Evolutionary conservation across 257 asterid genomes (phyloP), one percentile per base, ranked within the genome.

Genomic region (Jacaranda copaia): DNA sequence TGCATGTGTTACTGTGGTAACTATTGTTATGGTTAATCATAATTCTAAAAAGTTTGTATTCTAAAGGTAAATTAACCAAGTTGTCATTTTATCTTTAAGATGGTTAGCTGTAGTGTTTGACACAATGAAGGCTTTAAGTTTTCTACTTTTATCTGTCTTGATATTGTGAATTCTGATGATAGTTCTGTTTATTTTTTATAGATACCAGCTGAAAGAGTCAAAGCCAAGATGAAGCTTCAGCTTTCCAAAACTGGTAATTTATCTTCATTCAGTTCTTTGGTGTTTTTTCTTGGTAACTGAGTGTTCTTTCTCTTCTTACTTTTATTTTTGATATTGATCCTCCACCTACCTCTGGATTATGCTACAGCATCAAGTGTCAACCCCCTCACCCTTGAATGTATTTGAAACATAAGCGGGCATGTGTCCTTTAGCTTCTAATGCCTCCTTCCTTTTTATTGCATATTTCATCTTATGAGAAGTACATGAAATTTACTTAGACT

Each of bases 171-270:
- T 36, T 68, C 51, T 81, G 39, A 63, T 78, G 77, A 78, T 35
- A 46, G 53, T 68, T 36, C 16, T 84, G 61, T 62, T 80, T 76
- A 4, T 20, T 73, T 61, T 73, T 60, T 14, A 81, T 84, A 95
- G 97, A 85, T 91, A 62, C 92, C 96, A 74, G 95, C 98, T 73
- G 96, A 91, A 83, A 92, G 91, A 85, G 93, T 92, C 78, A 92
- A 86, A 89, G 99, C 98, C 83, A 92, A 88, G 89, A 92, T 89
- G 99, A 88, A 92, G 81, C 82, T 90, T 74, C 98, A 95, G 89
- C 96, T 95, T 83, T 86, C 93, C 56, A 85, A 83, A 89, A 91
- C 98, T 75, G 98, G 99, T 95, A 85, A 78, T 64, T 14, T 49
- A 19, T 72, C 81, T 49, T 61, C 51, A 6, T 65, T 67, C 68